Base-by-base conservation (phyloP, 2,329 filamentous ascomycete genomes). In the Penicillium sp. region DNA sequence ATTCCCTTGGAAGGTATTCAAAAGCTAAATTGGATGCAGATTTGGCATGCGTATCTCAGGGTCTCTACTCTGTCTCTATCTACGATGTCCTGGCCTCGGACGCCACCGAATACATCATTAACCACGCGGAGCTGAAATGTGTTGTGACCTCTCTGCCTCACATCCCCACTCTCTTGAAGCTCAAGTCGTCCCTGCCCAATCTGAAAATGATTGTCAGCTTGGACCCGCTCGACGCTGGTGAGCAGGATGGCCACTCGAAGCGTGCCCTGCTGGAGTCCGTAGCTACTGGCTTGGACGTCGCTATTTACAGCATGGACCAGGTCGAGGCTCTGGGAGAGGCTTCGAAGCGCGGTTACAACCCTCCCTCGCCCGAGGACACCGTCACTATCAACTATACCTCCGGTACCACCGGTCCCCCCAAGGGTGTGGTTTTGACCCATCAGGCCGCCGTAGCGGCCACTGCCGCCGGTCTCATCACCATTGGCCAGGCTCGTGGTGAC, bases 31-130 rank as follows among this genome's bases (percentile, higher is more conserved):
- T 5, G 11, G 22, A n/a, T 27, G 20, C 50, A 90, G 92, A 97
- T 78, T 77, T 97, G 66, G 94, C 84, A 35, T 86, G 89, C 69
- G 85, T 89, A 75, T 94, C 91, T 11, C 94, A 97, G 72, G 84
- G 87, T 7, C 83, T 97, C 27, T 97, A 81, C 74, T 89, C 88
- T 20, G 91, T 99, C 49, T 96, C 92, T 5, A 86, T 99, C 45
- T 99, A 99, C 77, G 94, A 97, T 73, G 96, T 92, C 11, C 83
- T 99, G 5, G 92, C 92, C 9, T 87, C 92, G 11, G 90, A 96
- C 61, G 84, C 92, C 2, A 92, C 89, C 51, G 91, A 97, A 75
- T 97, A 89, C 76, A 96, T 99, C 72, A 88, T 97, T 76, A 95
- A 95, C 73, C 92, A 97, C 70, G 84, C 90, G 48, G 81, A 86